phyloP scores from a whole-genome alignment of 495 filamentous ascomycete genomes.

The Lasiosphaeria hispida region DNA sequence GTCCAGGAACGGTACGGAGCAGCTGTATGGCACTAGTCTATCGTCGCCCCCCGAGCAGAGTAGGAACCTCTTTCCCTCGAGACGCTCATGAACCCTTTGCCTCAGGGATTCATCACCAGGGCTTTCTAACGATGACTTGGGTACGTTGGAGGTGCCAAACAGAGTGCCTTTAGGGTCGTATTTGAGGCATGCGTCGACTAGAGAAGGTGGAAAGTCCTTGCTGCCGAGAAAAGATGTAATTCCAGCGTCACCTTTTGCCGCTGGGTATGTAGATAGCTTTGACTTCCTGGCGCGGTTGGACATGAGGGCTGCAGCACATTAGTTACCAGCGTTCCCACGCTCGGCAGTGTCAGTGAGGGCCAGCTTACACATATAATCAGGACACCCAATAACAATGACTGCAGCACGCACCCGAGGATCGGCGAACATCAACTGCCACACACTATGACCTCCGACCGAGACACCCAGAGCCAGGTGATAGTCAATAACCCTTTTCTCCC shows the following conservation, averaged over 20 bases:
- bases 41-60: constrained; percentile 74
- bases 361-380: constrained; percentile 69
- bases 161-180: constrained; percentile 70
- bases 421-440: constrained; percentile 76
- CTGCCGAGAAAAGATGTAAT: constrained; percentile 63
- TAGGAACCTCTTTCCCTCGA: constrained; percentile 74
- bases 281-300: constrained; percentile 72
- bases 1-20: constrained; percentile 63
- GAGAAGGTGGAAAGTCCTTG: constrained; percentile 65
- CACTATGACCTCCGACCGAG: constrained; percentile 83
- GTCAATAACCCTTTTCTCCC: constrained; percentile 46
- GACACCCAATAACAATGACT: constrained; percentile 81
- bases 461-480: constrained; percentile 76
- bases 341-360: background rate
- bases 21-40: constrained; percentile 78
- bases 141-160: constrained; percentile 49
- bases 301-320: constrained; percentile 53
- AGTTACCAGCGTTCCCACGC: background rate
- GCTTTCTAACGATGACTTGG: constrained; percentile 4
- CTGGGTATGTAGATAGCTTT: constrained; percentile 57
- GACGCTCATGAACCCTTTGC: constrained; percentile 44
- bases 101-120: constrained; percentile 12
- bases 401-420: constrained; percentile 75
- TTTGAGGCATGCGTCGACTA: constrained; percentile 59
- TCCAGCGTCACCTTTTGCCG: constrained; percentile 44